These are phyloP conservation scores for Chalaropsis ovoidea DNA, from an alignment of 2,329 filamentous ascomycete species.

Conservation along the genomic window DNA sequence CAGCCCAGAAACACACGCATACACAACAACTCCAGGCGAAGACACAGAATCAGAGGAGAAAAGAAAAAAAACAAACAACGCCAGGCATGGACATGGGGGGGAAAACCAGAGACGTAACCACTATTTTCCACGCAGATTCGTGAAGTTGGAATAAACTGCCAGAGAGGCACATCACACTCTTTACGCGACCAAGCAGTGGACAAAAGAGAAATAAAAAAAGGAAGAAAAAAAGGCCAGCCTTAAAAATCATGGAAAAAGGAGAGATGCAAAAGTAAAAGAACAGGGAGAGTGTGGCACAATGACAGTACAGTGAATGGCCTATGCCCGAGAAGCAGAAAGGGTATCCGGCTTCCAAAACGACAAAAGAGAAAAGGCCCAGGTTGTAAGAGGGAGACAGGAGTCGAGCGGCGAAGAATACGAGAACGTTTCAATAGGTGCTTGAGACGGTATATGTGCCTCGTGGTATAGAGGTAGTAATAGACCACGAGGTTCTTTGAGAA, in stretches of 20 bases:
- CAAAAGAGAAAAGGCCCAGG: neutral
- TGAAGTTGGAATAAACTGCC: neutral
- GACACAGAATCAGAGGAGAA: neutral
- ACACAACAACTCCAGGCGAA: constrained; percentile 17
- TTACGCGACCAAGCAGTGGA: neutral
- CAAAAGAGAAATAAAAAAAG: neutral
- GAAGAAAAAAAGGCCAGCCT: neutral
- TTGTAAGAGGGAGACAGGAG: neutral
- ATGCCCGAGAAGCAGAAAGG: neutral
- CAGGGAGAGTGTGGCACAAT: neutral
- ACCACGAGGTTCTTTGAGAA: neutral
- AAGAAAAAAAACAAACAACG: constrained; percentile 11
- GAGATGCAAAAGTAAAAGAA: neutral
- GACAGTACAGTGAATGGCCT: neutral
- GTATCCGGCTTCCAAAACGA: neutral
- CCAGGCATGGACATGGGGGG: constrained; percentile 1
- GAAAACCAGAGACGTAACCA: constrained; percentile 2
- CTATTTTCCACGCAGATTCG: neutral
- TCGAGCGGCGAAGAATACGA: neutral
- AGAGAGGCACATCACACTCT: neutral
- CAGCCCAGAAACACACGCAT: neutral
- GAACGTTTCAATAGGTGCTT: neutral
- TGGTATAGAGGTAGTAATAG: neutral
- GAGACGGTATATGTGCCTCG: neutral
- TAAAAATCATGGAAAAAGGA: neutral